Evolutionary conservation across 179 eudicot genomes (phyloP).

Genomic region (Silene vulgaris): DNA sequence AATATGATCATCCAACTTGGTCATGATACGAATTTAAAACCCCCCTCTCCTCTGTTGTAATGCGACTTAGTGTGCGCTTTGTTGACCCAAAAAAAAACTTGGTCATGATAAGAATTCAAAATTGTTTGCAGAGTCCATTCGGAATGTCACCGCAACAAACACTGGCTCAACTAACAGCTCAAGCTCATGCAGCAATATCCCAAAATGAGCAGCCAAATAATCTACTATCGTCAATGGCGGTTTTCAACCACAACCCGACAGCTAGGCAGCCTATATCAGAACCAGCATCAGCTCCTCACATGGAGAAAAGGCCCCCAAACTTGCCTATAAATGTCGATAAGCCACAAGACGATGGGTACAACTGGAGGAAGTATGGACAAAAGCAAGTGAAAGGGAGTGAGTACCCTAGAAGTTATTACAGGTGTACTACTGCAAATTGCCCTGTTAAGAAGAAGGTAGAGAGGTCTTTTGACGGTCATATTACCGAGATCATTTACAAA

Average conservation of each 20-base stretch:
- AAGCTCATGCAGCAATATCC: slow-evolving; percentile 34
- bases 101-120: too few relatives aligned
- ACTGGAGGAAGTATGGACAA: slow-evolving; percentile 48
- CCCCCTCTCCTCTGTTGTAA: too few relatives aligned
- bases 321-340: slow-evolving; percentile 34
- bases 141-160: slow-evolving; percentile 36
- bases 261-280: neutral
- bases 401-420: slow-evolving; percentile 41
- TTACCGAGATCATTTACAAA: slow-evolving; percentile 46
- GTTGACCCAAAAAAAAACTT: too few relatives aligned
- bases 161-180: slow-evolving; percentile 32
- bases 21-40: too few relatives aligned
- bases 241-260: slow-evolving; percentile 10
- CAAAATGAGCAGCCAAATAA: slow-evolving; percentile 24
- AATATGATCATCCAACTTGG: neutral
- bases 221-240: neutral
- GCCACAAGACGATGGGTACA: slow-evolving; percentile 46
- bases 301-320: slow-evolving; percentile 16
- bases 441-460: slow-evolving; percentile 49
- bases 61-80: too few relatives aligned
- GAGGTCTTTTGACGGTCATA: slow-evolving; percentile 39
- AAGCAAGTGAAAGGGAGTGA: slow-evolving; percentile 47
- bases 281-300: neutral
- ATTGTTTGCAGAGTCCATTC: slow-evolving; percentile 31
- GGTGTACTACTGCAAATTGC: slow-evolving; percentile 36